Evolutionary conservation across 1,284 basidiomycete species (phyloP).

Genomic region (Grifola frondosa): DNA sequence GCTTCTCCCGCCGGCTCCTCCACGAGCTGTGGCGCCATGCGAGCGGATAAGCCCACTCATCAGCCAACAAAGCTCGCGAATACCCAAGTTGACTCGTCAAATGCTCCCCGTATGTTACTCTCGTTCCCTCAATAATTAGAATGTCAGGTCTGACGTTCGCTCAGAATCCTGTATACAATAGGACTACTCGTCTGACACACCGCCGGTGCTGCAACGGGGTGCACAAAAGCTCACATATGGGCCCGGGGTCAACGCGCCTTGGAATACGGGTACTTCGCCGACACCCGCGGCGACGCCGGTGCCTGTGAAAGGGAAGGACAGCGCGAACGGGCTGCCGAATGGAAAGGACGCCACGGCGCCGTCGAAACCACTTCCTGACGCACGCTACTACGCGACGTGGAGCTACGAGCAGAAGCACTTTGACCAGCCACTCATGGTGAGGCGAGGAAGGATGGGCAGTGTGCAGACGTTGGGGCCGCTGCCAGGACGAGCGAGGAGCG

Average conservation of each 20-base stretch:
- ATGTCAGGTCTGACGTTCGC: not conserved
- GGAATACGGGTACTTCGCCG: conserved; percentile 47
- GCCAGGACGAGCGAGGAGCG: conserved; percentile 24
- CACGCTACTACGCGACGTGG: conserved; percentile 72
- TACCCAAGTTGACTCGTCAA: conserved; percentile 60
- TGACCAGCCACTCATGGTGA: conserved; percentile 44
- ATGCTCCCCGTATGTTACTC: conserved; percentile 56
- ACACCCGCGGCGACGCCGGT: conserved; percentile 33
- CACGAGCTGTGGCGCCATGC: conserved; percentile 49
- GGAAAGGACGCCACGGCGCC: conserved; percentile 35
- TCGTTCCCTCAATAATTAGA: conserved; percentile 1
- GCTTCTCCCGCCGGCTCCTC: conserved; percentile 48
- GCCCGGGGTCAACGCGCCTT: conserved; percentile 58
- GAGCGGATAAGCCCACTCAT: conserved; percentile 54
- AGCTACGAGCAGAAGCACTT: conserved; percentile 68
- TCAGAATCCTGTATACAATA: conserved; percentile 53
- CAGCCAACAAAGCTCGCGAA: conserved; percentile 51
- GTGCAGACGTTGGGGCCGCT: conserved; percentile 18
- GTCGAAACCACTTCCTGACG: conserved; percentile 57
- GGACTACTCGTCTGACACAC: conserved; percentile 62
- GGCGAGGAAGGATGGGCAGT: conserved; percentile 31
- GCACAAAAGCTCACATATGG: conserved; percentile 64
- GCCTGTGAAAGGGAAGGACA: conserved; percentile 36
- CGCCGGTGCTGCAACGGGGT: conserved; percentile 56
- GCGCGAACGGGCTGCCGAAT: conserved; percentile 30